A percentile compares a stretch with the other conserved stretches of the same genome.
These are phyloP conservation scores for Biscogniauxia mediterranea DNA, from an alignment of 2,329 filamentous ascomycete genomes.

Conservation along the genomic window DNA sequence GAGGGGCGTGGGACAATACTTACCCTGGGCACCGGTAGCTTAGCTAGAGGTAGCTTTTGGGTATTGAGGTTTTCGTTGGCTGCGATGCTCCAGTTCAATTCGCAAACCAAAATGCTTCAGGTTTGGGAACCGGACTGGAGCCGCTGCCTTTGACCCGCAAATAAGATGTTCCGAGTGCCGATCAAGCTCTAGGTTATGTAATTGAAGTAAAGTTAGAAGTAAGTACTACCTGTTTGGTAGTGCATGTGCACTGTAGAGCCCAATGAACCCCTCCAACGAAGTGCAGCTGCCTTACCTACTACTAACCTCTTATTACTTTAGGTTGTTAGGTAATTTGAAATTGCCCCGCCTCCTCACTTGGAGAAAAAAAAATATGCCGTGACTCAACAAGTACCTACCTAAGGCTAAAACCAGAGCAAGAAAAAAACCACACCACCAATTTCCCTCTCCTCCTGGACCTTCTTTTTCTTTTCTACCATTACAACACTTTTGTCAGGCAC, in stretches of 20 bases:
- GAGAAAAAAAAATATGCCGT: constrained; percentile 24
- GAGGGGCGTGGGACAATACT: background rate
- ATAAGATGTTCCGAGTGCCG: constrained; percentile 29
- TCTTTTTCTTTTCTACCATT: constrained; percentile 12
- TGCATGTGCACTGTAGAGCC: background rate
- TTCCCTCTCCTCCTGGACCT: constrained; percentile 12
- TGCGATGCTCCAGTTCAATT: constrained; percentile 4
- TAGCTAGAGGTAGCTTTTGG: constrained; percentile 1
- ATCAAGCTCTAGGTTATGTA: background rate
- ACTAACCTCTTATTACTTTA: background rate
- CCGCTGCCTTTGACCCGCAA: constrained; percentile 17
- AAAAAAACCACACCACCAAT: constrained; percentile 13
- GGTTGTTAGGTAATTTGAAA: constrained; percentile 5
- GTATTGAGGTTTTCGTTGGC: constrained; percentile 10
- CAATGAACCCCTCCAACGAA: constrained; percentile 4
- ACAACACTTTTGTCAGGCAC: constrained; percentile 17
- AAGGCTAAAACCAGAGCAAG: too few species aligned
- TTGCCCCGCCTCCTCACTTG: constrained; percentile 28
- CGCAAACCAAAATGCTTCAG: background rate
- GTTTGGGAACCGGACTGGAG: constrained; percentile 11
- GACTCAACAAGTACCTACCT: too few species aligned
- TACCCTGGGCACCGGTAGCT: background rate
- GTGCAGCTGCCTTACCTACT: too few species aligned
- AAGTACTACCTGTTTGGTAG: too few species aligned
- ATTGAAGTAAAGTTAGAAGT: too few species aligned